Evolutionary conservation across 208 protist genomes (phyloP).

Genomic region (Acanthamoeba lugdunensis): DNA sequence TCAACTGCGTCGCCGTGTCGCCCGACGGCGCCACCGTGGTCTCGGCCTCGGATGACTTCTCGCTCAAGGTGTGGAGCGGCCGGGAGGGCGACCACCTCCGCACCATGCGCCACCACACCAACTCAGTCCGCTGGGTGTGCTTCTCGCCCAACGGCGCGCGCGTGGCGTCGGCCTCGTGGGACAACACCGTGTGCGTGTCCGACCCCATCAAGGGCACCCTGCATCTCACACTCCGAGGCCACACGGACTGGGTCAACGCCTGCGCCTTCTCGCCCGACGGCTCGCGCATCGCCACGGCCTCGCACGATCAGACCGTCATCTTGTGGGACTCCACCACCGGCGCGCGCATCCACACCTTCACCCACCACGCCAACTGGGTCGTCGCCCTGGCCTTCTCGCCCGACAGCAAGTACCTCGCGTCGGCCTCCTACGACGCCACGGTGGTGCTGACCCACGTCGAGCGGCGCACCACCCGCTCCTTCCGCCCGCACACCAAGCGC

Average conservation of each 20-base stretch:
- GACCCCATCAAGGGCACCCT: conserved; percentile 52
- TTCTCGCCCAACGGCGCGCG: conserved; percentile 5
- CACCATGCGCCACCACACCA: conserved; percentile 10
- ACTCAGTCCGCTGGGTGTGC: not conserved
- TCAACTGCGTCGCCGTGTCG: conserved; percentile 61
- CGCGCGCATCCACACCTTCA: conserved; percentile 2
- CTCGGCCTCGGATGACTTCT: conserved; percentile 64
- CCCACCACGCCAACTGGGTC: conserved; percentile 70
- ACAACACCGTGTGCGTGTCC: conserved; percentile 78
- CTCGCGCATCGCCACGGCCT: conserved; percentile 46
- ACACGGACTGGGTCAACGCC: conserved; percentile 72
- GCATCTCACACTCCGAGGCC: conserved; percentile 15
- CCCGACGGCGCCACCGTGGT: conserved; percentile 51
- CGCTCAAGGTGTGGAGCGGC: conserved; percentile 49
- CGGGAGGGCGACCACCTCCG: not conserved
- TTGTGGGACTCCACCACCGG: conserved; percentile 37
- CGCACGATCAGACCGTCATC: conserved; percentile 65
- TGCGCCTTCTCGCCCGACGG: conserved; percentile 77
- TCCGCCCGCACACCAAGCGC: conserved; percentile 28
- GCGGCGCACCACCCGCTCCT: not conserved
- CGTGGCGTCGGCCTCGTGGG: conserved; percentile 72
- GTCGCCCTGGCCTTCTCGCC: conserved; percentile 46
- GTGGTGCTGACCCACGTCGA: conserved; percentile 77
- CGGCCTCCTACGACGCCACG: conserved; percentile 73
- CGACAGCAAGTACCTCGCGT: conserved; percentile 46